Evolutionary conservation across 2,329 filamentous ascomycete species (phyloP), one percentile per base, ranked within the genome.

Genomic region (Nothophaeocryptopus gaeumannii): DNA sequence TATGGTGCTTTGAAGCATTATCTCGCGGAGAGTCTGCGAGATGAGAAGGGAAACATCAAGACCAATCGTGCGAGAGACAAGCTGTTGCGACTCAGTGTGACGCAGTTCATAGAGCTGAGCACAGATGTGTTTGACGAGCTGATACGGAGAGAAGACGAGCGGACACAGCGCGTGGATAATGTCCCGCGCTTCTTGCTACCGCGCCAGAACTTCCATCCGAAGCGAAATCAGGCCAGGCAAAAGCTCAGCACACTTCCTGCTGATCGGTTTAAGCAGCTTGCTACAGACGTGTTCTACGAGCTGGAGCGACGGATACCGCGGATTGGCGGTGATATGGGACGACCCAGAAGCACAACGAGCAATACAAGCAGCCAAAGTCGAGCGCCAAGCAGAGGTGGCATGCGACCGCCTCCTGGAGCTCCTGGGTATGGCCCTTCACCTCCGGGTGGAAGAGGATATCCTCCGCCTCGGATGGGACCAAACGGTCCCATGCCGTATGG

Each of bases 41-140:
- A 95, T 68, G 88, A 90, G 60, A 83, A 85, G 65, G 79, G 81
- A 39, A 85, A 85, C 55, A 80, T 83, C 42, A 85, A 85, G 44
- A 85, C 89, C 26, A 96, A 95, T 72, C 86, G 91, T 71, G 93
- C 93, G 48, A 85, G 91, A 64, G 93, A 97, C 72, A 99, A 99
- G 77, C 79, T 97, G 50, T 78, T 96, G 53, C 84, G 92, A 51
- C 79, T 99, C 44, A 96, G 91, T 1, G 78, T 86, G 1, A 89
- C 95, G 26, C 93, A 99, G 70, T 97, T 99, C 70, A 89, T 95
- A 71, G 93, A 99, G 73, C 80, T 99, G 55, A 96, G 91, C 72
- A 97, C 92, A 50, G 93, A 99, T 72, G 92, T 99, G 35, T 97
- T 88, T 72, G 93, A 99, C 71, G 93, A 99, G 73, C 78, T 97